phyloP scores from a whole-genome alignment of 768 basidiomycete genomes.

The Rhodotorula toruloides region DNA sequence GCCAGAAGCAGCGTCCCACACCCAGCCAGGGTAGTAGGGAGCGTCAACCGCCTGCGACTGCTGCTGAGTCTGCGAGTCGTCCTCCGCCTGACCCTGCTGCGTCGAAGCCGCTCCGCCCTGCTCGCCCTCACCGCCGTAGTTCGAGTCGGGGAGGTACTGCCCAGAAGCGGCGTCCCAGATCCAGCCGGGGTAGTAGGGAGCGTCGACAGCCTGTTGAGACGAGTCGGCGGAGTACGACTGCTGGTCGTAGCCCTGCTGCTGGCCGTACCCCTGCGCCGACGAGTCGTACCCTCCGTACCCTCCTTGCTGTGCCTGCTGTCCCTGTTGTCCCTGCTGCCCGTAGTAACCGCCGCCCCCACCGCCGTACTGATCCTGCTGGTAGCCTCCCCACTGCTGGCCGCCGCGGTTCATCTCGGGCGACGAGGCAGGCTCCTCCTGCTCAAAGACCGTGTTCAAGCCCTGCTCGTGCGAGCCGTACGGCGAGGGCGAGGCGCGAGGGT shows the following conservation, averaged over 20 bases:
- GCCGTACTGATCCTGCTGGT: not conserved
- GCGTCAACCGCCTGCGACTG: constrained; percentile 18
- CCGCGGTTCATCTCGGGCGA: constrained; percentile 24
- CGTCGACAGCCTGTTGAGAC: constrained; percentile 15
- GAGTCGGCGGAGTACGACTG: too few relatives aligned
- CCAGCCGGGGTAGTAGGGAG: constrained; percentile 35
- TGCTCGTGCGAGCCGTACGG: not conserved
- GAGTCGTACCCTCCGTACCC: not conserved
- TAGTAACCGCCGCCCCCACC: not conserved
- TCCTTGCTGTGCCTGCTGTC: not conserved
- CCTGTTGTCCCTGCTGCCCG: not conserved
- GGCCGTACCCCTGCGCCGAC: too few relatives aligned
- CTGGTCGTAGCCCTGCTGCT: constrained; percentile 1
- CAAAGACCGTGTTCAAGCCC: constrained; percentile 29
- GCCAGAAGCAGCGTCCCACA: constrained; percentile 29
- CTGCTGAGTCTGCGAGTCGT: not conserved
- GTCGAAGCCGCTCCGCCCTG: not conserved
- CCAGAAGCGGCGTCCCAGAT: constrained; percentile 30
- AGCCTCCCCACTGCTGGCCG: not conserved
- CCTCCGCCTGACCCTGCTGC: not conserved
- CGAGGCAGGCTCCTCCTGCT: constrained; percentile 27
- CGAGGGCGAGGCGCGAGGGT: not conserved
- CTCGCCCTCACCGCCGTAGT: constrained; percentile 6
- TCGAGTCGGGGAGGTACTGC: constrained; percentile 33
- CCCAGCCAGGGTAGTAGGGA: constrained; percentile 35